A percentile compares a stretch with the other conserved stretches of the same genome.
Conservation (phyloP, 2,329 filamentous ascomycete species). For the Cadophora malorum region DNA sequence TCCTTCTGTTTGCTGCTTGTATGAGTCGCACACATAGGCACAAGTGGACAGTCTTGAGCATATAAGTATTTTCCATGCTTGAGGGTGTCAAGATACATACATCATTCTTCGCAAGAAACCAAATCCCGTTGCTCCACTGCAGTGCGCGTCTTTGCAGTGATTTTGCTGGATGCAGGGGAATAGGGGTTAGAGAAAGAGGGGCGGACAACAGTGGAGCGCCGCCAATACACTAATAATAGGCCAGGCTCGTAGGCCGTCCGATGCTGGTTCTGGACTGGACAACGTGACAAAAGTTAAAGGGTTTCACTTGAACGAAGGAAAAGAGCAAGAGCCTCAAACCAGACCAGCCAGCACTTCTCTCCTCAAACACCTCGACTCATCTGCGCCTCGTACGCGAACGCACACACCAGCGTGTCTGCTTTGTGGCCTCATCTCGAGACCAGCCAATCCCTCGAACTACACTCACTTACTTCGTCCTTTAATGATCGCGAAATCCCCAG, state of each 20-base stretch:
- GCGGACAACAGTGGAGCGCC: slow-evolving; percentile 20
- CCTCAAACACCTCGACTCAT: slow-evolving; percentile 16
- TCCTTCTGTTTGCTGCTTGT: not conserved
- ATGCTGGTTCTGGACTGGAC: slow-evolving; percentile 5
- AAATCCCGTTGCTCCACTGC: slow-evolving; percentile 2
- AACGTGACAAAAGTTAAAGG: slow-evolving; percentile 22
- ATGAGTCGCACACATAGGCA: not conserved
- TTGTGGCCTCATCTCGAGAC: slow-evolving; percentile 33
- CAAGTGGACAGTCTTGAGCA: not conserved
- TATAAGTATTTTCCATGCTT: not conserved
- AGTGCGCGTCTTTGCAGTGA: not conserved
- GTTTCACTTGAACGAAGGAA: slow-evolving; percentile 21
- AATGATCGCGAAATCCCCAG: slow-evolving; percentile 16
- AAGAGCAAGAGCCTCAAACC: slow-evolving; percentile 23
- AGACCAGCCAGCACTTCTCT: not conserved
- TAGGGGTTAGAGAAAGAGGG: slow-evolving; percentile 21
- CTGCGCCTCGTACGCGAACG: slow-evolving; percentile 18
- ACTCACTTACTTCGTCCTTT: slow-evolving; percentile 14
- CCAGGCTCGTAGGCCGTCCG: not conserved
- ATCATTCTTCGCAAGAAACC: not conserved
- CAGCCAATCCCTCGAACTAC: slow-evolving; percentile 22
- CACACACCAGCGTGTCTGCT: slow-evolving; percentile 15
- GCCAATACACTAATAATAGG: slow-evolving; percentile 12
- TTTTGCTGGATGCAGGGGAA: slow-evolving; percentile 17
- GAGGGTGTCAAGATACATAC: not conserved